phyloP scores from a whole-genome alignment of 2,329 filamentous ascomycete species.

The Ambrosiella xylebori region DNA sequence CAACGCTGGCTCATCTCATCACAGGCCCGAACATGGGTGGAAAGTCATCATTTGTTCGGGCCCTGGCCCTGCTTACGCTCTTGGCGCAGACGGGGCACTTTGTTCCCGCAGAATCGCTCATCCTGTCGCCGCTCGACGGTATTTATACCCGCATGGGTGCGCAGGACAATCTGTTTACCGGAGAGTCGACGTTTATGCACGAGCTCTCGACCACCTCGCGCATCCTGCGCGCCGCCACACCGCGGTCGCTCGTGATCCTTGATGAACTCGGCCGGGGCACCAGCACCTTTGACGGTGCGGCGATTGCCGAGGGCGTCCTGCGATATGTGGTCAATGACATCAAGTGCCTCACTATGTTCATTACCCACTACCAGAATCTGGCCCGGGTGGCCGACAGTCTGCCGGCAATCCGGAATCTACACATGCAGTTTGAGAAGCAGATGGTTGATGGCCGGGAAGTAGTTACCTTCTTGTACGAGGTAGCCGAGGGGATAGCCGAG shows the following conservation, averaged over 20 bases:
- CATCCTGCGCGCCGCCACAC: conserved; percentile 77
- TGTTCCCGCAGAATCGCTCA: conserved; percentile 61
- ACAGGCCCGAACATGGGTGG: conserved; percentile 98
- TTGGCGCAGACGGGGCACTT: conserved; percentile 92
- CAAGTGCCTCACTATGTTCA: conserved; percentile 73
- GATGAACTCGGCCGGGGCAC: conserved; percentile 92
- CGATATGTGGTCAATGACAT: conserved; percentile 63
- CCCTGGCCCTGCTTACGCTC: conserved; percentile 77
- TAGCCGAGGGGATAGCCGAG: conserved; percentile 80
- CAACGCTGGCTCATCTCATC: conserved; percentile 60
- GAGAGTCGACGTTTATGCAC: conserved; percentile 96
- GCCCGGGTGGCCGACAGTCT: conserved; percentile 53
- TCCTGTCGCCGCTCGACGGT: conserved; percentile 70
- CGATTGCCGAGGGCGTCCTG: conserved; percentile 83
- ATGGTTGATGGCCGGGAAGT: conserved; percentile 39
- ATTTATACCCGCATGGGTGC: conserved; percentile 94
- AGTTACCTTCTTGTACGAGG: conserved; percentile 88
- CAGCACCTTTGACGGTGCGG: conserved; percentile 86
- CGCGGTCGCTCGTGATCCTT: conserved; percentile 71
- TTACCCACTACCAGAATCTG: conserved; percentile 91
- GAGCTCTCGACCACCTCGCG: conserved; percentile 84
- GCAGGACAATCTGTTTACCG: conserved; percentile 86
- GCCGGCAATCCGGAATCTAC: conserved; percentile 62
- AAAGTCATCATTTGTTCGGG: conserved; percentile 92
- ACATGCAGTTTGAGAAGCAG: conserved; percentile 65